These are phyloP conservation scores for Cryomyces antarcticus DNA, from an alignment of 495 filamentous ascomycete species.

Conservation along the genomic window DNA sequence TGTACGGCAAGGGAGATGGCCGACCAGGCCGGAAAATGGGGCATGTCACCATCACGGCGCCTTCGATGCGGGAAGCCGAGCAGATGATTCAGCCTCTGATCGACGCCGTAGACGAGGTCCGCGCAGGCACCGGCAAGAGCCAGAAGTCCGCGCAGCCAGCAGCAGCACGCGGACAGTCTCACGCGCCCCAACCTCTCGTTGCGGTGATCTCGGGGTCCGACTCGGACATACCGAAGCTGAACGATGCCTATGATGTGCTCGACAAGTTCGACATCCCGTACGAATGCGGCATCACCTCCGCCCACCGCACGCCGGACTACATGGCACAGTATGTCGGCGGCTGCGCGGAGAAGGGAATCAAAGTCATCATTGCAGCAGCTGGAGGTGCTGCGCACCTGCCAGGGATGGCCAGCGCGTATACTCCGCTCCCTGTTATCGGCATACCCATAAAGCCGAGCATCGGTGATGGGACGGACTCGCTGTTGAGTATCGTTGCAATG, in stretches of 20 bases:
- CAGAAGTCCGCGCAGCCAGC: neutral
- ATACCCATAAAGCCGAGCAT: conserved; percentile 75
- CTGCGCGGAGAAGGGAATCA: conserved; percentile 49
- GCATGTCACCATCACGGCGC: conserved; percentile 60
- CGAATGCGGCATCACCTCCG: conserved; percentile 71
- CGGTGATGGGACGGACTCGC: conserved; percentile 72
- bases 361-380: conserved; percentile 87
- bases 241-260: conserved; percentile 57
- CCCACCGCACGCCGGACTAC: conserved; percentile 70
- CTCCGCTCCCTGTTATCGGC: conserved; percentile 79
- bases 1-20: conserved; percentile 77
- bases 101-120: conserved; percentile 12
- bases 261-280: conserved; percentile 55
- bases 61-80: conserved; percentile 53
- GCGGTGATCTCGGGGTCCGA: conserved; percentile 91
- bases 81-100: conserved; percentile 31
- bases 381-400: conserved; percentile 84
- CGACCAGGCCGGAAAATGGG: conserved; percentile 87
- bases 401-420: conserved; percentile 77
- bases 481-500: conserved; percentile 89
- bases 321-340: conserved; percentile 59
- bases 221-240: conserved; percentile 67
- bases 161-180: neutral
- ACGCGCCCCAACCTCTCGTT: conserved; percentile 31
- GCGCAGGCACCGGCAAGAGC: conserved; percentile 1